Percentiles rank a stretch among this genome's conserved stretches.
phyloP scores from a whole-genome alignment of 176 grass and related monocot species.

The Thalia dealbata region DNA sequence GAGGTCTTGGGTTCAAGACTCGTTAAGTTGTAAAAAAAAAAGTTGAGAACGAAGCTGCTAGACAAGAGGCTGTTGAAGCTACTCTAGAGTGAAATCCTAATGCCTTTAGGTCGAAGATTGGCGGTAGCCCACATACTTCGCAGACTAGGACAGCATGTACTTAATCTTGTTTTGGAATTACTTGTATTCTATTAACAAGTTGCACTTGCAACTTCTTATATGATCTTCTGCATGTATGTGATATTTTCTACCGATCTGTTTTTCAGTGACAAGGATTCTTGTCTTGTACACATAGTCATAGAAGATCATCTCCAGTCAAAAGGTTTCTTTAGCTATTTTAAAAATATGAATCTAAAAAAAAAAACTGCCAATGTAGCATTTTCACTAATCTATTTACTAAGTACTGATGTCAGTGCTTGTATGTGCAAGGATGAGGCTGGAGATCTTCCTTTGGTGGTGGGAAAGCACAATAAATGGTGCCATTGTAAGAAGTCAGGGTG shows the following conservation, averaged over 20 bases:
- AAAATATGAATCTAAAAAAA: background rate
- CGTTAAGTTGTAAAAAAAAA: too few species aligned
- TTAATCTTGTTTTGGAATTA: background rate
- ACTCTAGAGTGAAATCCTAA: constrained; percentile 80
- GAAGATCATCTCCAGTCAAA: too few species aligned
- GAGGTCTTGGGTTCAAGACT: too few species aligned
- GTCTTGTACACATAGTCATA: too few species aligned
- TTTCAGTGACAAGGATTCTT: too few species aligned
- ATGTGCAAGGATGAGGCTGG: constrained; percentile 39
- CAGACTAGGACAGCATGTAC: constrained; percentile 60
- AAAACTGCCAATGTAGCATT: background rate
- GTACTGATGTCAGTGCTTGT: constrained; percentile 2
- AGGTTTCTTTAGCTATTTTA: background rate
- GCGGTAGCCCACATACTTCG: constrained; percentile 58
- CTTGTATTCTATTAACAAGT: background rate
- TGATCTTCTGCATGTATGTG: background rate
- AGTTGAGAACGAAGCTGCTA: constrained; percentile 66
- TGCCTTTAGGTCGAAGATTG: constrained; percentile 94
- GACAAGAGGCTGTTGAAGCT: constrained; percentile 75
- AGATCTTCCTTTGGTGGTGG: constrained; percentile 62
- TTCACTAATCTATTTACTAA: background rate
- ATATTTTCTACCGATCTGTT: background rate
- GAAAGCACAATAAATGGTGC: constrained; percentile 96
- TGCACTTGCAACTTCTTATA: background rate
- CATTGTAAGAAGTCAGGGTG: constrained; percentile 99